Evolutionary conservation across 495 filamentous ascomycete genomes (phyloP), one percentile per base, ranked within the genome.

Genomic region (Podospora anserina): DNA sequence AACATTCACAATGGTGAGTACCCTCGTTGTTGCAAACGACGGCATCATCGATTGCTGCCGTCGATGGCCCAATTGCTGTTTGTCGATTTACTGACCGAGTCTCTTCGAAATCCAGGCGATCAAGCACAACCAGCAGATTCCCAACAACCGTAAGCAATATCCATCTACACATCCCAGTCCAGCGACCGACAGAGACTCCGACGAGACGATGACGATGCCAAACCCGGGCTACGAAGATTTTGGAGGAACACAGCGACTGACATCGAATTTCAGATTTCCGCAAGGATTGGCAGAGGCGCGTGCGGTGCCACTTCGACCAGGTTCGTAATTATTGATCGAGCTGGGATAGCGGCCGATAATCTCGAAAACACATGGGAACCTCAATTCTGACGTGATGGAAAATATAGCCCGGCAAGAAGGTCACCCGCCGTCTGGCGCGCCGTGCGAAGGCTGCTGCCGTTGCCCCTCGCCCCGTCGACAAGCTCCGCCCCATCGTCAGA

Each of bases 71-170:
- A 70, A 76, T 69, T 66, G 39, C 54, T 63, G 59, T 68, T 26
- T 34, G 56, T 20, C 23, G 55, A 15, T 58, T 58, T 58, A 18
- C 55, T 58, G 55, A 58, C 23, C 23, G 39, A 58, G 55, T 58
- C 23, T 44, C 32, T 44, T 63, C 34, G 18, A 19, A 18, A 20
- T 34, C 27, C 70, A 78, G 91, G 91, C 95, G 87, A 97, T 99
- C 91, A 97, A 96, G 88, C 94, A 97, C 89, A 99, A 99, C 84
- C 93, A 99, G 88, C 91, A 95, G 87, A 91, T 99, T 84, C 94
- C 88, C 79, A 89, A 96, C 89, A 96, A 95, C 89, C 95, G 92
- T 96, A 86, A 84, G 91, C 85, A 77, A 68, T 77, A 62, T 58
- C 61, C 68, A 16, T 49, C 39, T 16, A 49, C 39, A 13, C 39